These are phyloP conservation scores for Daldinia eschscholtzii DNA, from an alignment of 2,329 filamentous ascomycete genomes.

Conservation along the genomic window DNA sequence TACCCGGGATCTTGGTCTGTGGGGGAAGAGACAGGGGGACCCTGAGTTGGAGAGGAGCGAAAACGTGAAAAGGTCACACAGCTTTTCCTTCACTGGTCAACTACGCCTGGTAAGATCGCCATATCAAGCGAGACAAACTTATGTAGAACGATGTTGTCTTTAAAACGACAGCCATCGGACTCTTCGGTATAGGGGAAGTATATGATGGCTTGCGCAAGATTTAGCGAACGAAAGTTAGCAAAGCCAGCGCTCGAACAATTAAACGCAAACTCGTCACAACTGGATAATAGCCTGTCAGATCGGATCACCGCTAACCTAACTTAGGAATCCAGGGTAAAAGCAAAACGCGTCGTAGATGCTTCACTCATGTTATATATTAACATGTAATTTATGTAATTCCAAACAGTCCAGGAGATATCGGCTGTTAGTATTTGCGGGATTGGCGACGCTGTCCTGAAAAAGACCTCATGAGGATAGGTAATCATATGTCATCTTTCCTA, in stretches of 20 bases:
- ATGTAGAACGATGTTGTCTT: conserved; percentile 22
- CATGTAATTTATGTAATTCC: conserved; percentile 34
- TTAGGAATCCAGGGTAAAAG: conserved; percentile 42
- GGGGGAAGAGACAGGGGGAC: conserved; percentile 31
- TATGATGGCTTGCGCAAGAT: conserved; percentile 13
- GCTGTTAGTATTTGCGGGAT: conserved; percentile 30
- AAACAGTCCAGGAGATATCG: conserved; percentile 31
- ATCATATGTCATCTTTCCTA: conserved; percentile 1
- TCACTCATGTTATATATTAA: conserved; percentile 40
- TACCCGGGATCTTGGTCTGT: conserved; percentile 38
- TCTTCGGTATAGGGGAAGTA: conserved; percentile 26
- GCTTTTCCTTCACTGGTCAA: conserved; percentile 16
- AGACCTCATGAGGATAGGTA: conserved; percentile 4
- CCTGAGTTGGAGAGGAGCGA: conserved; percentile 14
- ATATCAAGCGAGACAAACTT: conserved; percentile 11
- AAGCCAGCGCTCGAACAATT: conserved; percentile 30
- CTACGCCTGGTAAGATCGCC: conserved; percentile 7
- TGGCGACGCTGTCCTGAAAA: conserved; percentile 4
- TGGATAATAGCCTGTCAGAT: conserved; percentile 42
- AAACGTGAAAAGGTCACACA: conserved; percentile 12
- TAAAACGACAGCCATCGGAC: conserved; percentile 19
- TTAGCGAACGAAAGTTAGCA: conserved; percentile 20
- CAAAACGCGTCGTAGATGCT: conserved; percentile 24
- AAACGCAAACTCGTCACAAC: conserved; percentile 35
- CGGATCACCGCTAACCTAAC: conserved; percentile 33